Evolutionary conservation across 2,329 filamentous ascomycete species (phyloP).

Genomic region (Metarhizium rileyi): DNA sequence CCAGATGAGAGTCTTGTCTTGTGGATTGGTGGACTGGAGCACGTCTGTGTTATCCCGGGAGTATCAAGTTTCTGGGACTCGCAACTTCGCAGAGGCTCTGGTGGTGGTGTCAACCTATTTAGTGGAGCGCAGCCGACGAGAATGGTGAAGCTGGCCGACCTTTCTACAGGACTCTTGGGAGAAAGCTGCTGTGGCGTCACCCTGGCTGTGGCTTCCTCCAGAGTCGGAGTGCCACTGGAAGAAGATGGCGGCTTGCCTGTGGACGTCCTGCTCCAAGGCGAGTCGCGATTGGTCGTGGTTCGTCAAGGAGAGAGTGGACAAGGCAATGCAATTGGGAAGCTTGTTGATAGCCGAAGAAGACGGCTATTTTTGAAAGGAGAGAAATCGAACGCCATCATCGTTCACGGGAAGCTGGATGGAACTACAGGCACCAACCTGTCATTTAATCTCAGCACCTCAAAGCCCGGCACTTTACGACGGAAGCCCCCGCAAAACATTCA

Average conservation of each 20-base stretch:
- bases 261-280: conserved; percentile 45
- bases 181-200: conserved; percentile 45
- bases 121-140: conserved; percentile 43
- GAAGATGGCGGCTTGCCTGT: conserved; percentile 35
- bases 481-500: conserved; percentile 19
- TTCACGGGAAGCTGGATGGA: conserved; percentile 35
- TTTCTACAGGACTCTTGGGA: conserved; percentile 44
- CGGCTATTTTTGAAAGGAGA: conserved; percentile 28
- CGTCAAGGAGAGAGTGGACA: conserved; percentile 41
- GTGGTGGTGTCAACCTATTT: conserved; percentile 45
- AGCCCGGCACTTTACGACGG: conserved; percentile 26
- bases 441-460: conserved; percentile 41
- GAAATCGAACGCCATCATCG: conserved; percentile 43
- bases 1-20: conserved; percentile 45
- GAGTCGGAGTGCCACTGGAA: conserved; percentile 10
- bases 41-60: conserved; percentile 46
- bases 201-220: conserved; percentile 30
- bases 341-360: conserved; percentile 22
- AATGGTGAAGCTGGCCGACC: conserved; percentile 45
- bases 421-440: conserved; percentile 29
- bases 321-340: conserved; percentile 32
- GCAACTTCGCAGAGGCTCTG: conserved; percentile 40
- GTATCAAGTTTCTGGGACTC: conserved; percentile 51
- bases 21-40: conserved; percentile 47
- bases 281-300: conserved; percentile 45